Conservation (phyloP, 1,139 yeast species). For the Zhuliangozyma blackwelliae region DNA sequence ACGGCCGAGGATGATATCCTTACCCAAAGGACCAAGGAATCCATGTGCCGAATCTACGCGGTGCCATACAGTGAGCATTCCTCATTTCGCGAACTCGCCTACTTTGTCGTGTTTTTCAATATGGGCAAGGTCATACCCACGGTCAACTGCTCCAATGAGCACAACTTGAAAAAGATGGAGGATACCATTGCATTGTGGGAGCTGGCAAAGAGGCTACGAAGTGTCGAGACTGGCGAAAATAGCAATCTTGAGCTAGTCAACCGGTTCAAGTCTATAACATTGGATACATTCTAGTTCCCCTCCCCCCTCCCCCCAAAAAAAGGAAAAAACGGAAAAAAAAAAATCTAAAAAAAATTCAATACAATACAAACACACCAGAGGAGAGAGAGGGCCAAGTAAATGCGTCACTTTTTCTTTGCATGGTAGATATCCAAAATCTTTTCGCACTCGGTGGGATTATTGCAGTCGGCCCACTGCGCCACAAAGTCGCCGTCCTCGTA, state of each 20-base stretch:
- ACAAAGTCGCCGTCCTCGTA: slow-evolving; percentile 63
- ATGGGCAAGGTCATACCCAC: slow-evolving; percentile 68
- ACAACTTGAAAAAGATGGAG: slow-evolving; percentile 35
- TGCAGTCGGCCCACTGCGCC: slow-evolving; percentile 57
- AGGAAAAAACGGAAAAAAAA: background rate
- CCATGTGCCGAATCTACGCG: slow-evolving; percentile 45
- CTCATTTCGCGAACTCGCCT: slow-evolving; percentile 72
- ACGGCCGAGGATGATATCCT: slow-evolving; percentile 26
- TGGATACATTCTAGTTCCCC: slow-evolving; percentile 15
- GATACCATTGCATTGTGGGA: slow-evolving; percentile 49
- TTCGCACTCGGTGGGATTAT: slow-evolving; percentile 46
- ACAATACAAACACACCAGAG: too few relatives aligned
- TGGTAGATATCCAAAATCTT: slow-evolving; percentile 38
- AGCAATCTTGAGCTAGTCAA: slow-evolving; percentile 7
- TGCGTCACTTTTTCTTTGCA: slow-evolving; percentile 1
- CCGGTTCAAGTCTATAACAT: slow-evolving; percentile 11
- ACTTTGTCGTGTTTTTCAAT: slow-evolving; percentile 52
- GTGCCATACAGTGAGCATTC: slow-evolving; percentile 95
- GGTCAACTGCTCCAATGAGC: slow-evolving; percentile 52
- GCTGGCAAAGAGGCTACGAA: slow-evolving; percentile 12
- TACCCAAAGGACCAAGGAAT: slow-evolving; percentile 28
- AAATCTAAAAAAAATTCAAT: background rate
- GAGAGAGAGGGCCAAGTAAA: too few relatives aligned
- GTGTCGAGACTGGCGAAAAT: slow-evolving; percentile 2
- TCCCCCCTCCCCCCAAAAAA: too few relatives aligned